Conservation (phyloP, 2,329 filamentous ascomycete genomes). For the Ophiostoma pallidulum region DNA sequence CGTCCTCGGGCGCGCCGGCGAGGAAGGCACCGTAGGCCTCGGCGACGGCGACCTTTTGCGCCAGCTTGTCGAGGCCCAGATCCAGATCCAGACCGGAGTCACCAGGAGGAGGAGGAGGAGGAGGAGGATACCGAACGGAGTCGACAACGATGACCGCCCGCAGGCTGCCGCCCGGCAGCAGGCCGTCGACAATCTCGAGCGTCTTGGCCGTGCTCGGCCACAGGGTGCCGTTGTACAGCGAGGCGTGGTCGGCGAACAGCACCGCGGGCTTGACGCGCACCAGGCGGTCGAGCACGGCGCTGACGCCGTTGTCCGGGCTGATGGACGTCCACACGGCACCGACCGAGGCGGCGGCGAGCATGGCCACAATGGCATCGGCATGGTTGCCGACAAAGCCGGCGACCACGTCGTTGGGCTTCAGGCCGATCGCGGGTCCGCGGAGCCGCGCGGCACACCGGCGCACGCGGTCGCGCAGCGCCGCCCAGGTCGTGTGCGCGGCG, state of each 20-base stretch:
- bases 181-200: constrained; percentile 58
- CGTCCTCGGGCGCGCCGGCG: constrained; percentile 30
- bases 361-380: constrained; percentile 74
- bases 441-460: constrained; percentile 63
- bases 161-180: constrained; percentile 52
- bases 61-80: constrained; percentile 33
- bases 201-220: constrained; percentile 77
- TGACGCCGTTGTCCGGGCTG: constrained; percentile 84
- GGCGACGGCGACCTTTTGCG: constrained; percentile 30
- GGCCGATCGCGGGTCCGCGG: constrained; percentile 43
- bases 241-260: constrained; percentile 79
- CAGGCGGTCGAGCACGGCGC: constrained; percentile 79
- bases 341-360: constrained; percentile 72
- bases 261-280: constrained; percentile 75
- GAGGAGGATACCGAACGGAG: constrained; percentile 31
- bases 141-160: constrained; percentile 68
- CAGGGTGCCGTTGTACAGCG: constrained; percentile 82
- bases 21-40: constrained; percentile 39
- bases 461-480: constrained; percentile 67
- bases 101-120: no score
- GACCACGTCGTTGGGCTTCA: constrained; percentile 49
- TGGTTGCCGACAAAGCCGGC: constrained; percentile 82
- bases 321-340: constrained; percentile 91
- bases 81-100: no score
- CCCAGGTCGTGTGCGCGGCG: constrained; percentile 54